Evolutionary conservation across 768 basidiomycete genomes (phyloP).

Genomic region (Nevesoporus exiguus): DNA sequence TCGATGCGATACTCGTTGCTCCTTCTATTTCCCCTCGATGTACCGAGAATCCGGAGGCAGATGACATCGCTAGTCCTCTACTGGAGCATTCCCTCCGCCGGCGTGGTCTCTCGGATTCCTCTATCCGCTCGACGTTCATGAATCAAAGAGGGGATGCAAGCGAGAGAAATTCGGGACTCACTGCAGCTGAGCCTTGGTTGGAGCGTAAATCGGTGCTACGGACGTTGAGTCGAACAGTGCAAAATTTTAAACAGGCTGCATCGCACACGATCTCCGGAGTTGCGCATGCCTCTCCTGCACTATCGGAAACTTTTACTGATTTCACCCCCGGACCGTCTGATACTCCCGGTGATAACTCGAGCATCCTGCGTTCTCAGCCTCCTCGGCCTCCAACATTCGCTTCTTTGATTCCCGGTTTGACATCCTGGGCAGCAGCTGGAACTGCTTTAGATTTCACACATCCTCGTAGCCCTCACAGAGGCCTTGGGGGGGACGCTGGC

Average conservation of each 20-base stretch:
- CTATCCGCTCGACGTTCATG: slow-evolving; percentile 83
- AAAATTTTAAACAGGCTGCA: slow-evolving; percentile 41
- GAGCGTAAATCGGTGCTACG: slow-evolving; percentile 50
- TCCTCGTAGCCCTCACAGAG: slow-evolving; percentile 4
- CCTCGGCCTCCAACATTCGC: slow-evolving; percentile 23
- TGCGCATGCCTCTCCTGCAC: slow-evolving; percentile 3
- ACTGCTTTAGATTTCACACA: slow-evolving; percentile 18
- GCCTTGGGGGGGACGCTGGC: slow-evolving; percentile 18
- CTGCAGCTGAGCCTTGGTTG: slow-evolving; percentile 30
- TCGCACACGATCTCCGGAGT: slow-evolving; percentile 29
- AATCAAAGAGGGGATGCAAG: slow-evolving; percentile 42
- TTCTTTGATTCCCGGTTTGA: slow-evolving; percentile 33
- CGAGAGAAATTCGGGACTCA: not conserved
- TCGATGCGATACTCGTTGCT: slow-evolving; percentile 77
- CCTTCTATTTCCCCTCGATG: slow-evolving; percentile 23
- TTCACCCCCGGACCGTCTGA: slow-evolving; percentile 2
- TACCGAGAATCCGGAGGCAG: slow-evolving; percentile 38
- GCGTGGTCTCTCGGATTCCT: slow-evolving; percentile 88
- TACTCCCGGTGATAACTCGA: slow-evolving; percentile 2
- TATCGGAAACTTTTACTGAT: slow-evolving; percentile 11
- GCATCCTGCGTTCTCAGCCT: slow-evolving; percentile 17
- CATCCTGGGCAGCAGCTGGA: slow-evolving; percentile 34
- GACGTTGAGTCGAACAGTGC: slow-evolving; percentile 51
- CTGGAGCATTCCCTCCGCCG: slow-evolving; percentile 65
- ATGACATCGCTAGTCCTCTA: slow-evolving; percentile 48